Evolutionary conservation across 352 stramenopile genomes (phyloP).

Genomic region (Phytophthora fragariae): DNA sequence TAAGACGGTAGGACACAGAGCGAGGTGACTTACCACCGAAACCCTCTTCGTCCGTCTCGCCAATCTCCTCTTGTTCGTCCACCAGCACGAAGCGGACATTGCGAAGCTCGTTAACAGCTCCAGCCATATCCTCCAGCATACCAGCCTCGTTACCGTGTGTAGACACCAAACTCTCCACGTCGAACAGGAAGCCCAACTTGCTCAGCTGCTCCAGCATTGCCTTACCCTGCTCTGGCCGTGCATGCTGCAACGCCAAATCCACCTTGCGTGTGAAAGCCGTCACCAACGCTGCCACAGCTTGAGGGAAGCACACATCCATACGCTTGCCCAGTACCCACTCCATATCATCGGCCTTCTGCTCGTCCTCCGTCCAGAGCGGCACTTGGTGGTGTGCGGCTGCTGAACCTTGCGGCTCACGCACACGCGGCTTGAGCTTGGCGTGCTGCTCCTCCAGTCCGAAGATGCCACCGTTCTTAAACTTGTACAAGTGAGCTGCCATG

Average conservation of each 20-base stretch:
- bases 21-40: conserved; percentile 47
- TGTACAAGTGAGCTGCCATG: conserved; percentile 89
- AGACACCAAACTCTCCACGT: conserved; percentile 86
- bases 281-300: conserved; percentile 80
- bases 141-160: conserved; percentile 89
- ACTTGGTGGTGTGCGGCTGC: conserved; percentile 62
- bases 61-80: conserved; percentile 68
- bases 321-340: conserved; percentile 84
- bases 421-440: conserved; percentile 71
- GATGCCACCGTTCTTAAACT: conserved; percentile 90
- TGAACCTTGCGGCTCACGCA: conserved; percentile 57
- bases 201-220: conserved; percentile 81
- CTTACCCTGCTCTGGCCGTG: conserved; percentile 49
- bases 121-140: conserved; percentile 91
- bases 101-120: conserved; percentile 81
- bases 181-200: conserved; percentile 84
- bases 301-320: conserved; percentile 87
- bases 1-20: conserved; percentile 67
- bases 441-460: conserved; percentile 78
- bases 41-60: conserved; percentile 47
- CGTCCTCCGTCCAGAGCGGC: conserved; percentile 83
- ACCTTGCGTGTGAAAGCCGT: conserved; percentile 86
- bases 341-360: conserved; percentile 81
- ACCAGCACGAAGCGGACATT: conserved; percentile 85
- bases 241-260: conserved; percentile 74